Evolutionary conservation across 2,329 filamentous ascomycete species (phyloP).

Genomic region (Epichloe aotearoae): DNA sequence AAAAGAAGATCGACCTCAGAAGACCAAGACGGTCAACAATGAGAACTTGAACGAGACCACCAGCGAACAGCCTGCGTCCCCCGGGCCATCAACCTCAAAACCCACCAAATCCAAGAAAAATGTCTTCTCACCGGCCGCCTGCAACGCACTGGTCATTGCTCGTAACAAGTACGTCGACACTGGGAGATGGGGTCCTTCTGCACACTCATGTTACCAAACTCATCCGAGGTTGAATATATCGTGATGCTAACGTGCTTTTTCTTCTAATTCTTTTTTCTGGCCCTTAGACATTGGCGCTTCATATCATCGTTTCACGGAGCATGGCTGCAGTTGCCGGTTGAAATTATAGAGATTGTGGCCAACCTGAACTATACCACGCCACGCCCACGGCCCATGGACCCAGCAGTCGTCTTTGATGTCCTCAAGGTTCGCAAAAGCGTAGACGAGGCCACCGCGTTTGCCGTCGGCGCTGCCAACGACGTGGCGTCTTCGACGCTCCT

Average conservation of each 20-base stretch:
- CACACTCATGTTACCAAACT: too few species aligned
- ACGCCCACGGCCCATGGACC: conserved; percentile 63
- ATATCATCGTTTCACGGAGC: conserved; percentile 74
- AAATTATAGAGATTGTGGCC: conserved; percentile 66
- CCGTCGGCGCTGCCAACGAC: conserved; percentile 64
- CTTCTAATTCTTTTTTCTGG: accelerated
- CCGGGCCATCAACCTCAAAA: not conserved
- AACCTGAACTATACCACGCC: conserved; percentile 69
- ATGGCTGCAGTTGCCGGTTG: conserved; percentile 68
- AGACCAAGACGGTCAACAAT: not conserved
- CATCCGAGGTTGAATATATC: too few species aligned
- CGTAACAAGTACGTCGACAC: not conserved
- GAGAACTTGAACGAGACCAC: not conserved
- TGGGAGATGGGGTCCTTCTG: not conserved
- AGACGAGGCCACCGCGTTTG: conserved; percentile 66
- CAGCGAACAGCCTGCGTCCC: not conserved
- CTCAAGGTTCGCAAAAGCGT: conserved; percentile 70
- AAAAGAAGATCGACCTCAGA: not conserved
- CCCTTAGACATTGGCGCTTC: conserved; percentile 63
- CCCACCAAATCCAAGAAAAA: not conserved
- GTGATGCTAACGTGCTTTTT: not conserved
- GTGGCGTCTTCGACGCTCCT: conserved; percentile 51
- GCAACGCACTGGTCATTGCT: not conserved
- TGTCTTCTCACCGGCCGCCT: not conserved
- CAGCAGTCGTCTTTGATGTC: conserved; percentile 70